Conservation (phyloP, 768 basidiomycete species). For the Russula abietina region DNA sequence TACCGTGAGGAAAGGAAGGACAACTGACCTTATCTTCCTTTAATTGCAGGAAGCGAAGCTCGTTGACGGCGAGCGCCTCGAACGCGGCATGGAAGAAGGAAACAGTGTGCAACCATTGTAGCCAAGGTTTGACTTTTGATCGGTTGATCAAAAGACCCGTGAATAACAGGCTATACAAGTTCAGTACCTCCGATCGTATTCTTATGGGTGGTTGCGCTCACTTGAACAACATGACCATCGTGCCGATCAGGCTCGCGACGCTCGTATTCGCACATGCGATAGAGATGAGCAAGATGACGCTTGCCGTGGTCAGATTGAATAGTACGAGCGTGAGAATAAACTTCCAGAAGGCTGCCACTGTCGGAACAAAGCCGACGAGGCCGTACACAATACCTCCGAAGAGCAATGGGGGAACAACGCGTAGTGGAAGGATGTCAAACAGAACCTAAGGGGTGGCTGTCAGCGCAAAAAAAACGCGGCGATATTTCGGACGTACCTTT, state of each 20-base stretch:
- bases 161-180: slow-evolving; percentile 68
- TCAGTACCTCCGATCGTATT: neutral
- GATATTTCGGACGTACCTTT: slow-evolving; percentile 46
- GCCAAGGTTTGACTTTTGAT: slow-evolving; percentile 62
- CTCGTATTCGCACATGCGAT: slow-evolving; percentile 82
- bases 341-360: slow-evolving; percentile 91
- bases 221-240: slow-evolving; percentile 98
- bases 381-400: slow-evolving; percentile 95
- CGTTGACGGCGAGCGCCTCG: slow-evolving; percentile 96
- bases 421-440: slow-evolving; percentile 92
- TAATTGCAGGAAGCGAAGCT: slow-evolving; percentile 86
- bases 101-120: slow-evolving; percentile 83
- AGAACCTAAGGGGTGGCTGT: slow-evolving; percentile 51
- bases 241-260: slow-evolving; percentile 91
- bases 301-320: slow-evolving; percentile 95
- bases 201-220: slow-evolving; percentile 38
- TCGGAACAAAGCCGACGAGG: slow-evolving; percentile 90
- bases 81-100: slow-evolving; percentile 99
- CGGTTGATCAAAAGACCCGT: slow-evolving; percentile 95
- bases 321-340: slow-evolving; percentile 93
- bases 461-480: neutral
- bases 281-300: slow-evolving; percentile 83
- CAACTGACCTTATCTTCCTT: slow-evolving; percentile 77
- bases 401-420: slow-evolving; percentile 90
- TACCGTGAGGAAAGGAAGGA: neutral